Conservation (phyloP, 768 basidiomycete species). For the Exsudoporus frostii region DNA sequence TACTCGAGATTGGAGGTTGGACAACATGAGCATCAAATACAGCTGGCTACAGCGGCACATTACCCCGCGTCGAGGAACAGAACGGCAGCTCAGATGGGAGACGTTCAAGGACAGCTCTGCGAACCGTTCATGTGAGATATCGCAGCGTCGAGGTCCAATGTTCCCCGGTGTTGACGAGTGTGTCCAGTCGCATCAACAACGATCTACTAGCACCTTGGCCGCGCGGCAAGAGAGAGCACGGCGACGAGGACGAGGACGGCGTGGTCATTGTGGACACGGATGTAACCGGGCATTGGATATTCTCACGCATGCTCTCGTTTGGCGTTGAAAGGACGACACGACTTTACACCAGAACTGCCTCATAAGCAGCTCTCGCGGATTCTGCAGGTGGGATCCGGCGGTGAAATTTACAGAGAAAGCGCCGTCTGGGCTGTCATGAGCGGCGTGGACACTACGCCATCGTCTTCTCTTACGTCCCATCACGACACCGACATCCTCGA, state of each 20-base stretch:
- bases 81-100: background rate
- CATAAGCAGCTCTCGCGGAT: slow-evolving; percentile 20
- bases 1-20: background rate
- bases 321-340: slow-evolving; percentile 25
- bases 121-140: background rate
- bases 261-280: slow-evolving; percentile 6
- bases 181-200: background rate
- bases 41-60: background rate
- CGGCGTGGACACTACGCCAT: slow-evolving; percentile 38
- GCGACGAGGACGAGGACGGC: background rate
- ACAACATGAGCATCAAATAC: background rate
- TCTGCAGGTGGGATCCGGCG: slow-evolving; percentile 20
- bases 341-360: slow-evolving; percentile 16
- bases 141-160: no score
- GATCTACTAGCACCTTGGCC: background rate
- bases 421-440: slow-evolving; percentile 37
- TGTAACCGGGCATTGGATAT: slow-evolving; percentile 9
- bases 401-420: slow-evolving; percentile 20
- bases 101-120: background rate
- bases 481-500: slow-evolving; percentile 32
- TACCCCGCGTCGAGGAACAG: background rate
- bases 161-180: background rate
- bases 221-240: background rate
- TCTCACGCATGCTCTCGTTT: slow-evolving; percentile 21
- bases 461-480: slow-evolving; percentile 29